These are phyloP conservation scores for Diutina pseudorugosa DNA, from an alignment of 1,139 yeast species.

Conservation along the genomic window DNA sequence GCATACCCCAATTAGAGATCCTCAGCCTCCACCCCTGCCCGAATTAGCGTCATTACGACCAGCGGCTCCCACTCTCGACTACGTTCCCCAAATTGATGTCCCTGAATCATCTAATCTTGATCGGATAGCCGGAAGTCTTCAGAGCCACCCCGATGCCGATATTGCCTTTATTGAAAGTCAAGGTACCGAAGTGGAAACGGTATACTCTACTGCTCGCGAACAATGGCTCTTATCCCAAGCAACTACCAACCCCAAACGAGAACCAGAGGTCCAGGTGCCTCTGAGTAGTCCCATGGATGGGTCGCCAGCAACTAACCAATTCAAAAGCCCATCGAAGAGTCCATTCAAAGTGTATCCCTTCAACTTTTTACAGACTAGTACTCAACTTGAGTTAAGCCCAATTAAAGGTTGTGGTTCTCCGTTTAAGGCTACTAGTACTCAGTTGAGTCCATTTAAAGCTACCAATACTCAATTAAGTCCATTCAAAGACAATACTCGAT, in stretches of 20 bases:
- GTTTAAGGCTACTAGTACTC: not conserved
- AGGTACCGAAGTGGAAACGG: not conserved
- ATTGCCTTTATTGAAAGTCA: not conserved
- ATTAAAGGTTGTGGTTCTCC: no score
- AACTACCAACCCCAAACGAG: not conserved
- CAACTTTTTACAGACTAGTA: not conserved
- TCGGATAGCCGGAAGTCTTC: not conserved
- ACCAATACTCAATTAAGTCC: not conserved
- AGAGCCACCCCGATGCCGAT: not conserved
- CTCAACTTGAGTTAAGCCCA: not conserved
- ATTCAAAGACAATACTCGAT: not conserved
- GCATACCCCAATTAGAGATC: not conserved
- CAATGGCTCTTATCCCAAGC: not conserved
- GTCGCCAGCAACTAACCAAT: not conserved
- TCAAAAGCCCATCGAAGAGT: not conserved
- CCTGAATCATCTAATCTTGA: conserved; percentile 1
- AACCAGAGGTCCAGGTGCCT: not conserved
- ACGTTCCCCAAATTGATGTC: not conserved
- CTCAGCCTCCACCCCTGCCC: not conserved
- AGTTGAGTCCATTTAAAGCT: not conserved
- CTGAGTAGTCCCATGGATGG: not conserved
- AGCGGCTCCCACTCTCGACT: not conserved
- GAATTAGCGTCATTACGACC: not conserved
- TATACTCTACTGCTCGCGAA: not conserved
- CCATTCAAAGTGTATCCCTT: not conserved